Percentiles rank a stretch among this genome's conserved stretches.
These are phyloP conservation scores for Sarocladiaceae sp. DNA, from an alignment of 2,329 filamentous ascomycete species.

Conservation along the genomic window DNA sequence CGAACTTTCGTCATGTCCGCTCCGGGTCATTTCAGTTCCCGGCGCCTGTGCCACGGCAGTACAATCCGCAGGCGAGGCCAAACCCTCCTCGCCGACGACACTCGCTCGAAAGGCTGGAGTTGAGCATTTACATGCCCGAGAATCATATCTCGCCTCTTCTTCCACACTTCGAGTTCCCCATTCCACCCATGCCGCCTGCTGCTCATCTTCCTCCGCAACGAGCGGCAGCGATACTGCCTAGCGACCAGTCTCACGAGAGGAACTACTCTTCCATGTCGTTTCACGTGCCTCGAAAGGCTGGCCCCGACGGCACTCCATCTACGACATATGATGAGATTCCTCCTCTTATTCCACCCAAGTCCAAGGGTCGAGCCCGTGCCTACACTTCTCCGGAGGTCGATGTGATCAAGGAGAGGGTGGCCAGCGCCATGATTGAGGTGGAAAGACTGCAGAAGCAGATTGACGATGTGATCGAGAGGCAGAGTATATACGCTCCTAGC, in stretches of 20 bases:
- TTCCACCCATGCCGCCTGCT: constrained; percentile 32
- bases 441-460: constrained; percentile 54
- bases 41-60: background rate
- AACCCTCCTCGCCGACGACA: constrained; percentile 21
- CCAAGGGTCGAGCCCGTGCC: constrained; percentile 32
- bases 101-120: constrained; percentile 49
- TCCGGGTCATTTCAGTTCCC: constrained; percentile 38
- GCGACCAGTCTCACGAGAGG: constrained; percentile 15
- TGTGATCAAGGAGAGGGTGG: constrained; percentile 47
- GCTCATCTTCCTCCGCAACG: constrained; percentile 24
- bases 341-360: constrained; percentile 35
- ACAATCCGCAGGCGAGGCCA: constrained; percentile 11
- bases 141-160: constrained; percentile 48
- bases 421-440: constrained; percentile 50
- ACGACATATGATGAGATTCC: constrained; percentile 19
- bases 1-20: constrained; percentile 53
- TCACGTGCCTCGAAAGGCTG: constrained; percentile 41
- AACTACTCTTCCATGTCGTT: constrained; percentile 50
- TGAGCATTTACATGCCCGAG: constrained; percentile 42
- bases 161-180: constrained; percentile 40
- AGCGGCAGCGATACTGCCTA: background rate
- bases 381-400: constrained; percentile 42
- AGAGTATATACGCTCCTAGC: constrained; percentile 49
- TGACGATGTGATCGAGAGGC: constrained; percentile 52
- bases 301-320: constrained; percentile 16